These are phyloP conservation scores for Nannizziopsis barbatae DNA, from an alignment of 2,329 filamentous ascomycete genomes.

Conservation along the genomic window DNA sequence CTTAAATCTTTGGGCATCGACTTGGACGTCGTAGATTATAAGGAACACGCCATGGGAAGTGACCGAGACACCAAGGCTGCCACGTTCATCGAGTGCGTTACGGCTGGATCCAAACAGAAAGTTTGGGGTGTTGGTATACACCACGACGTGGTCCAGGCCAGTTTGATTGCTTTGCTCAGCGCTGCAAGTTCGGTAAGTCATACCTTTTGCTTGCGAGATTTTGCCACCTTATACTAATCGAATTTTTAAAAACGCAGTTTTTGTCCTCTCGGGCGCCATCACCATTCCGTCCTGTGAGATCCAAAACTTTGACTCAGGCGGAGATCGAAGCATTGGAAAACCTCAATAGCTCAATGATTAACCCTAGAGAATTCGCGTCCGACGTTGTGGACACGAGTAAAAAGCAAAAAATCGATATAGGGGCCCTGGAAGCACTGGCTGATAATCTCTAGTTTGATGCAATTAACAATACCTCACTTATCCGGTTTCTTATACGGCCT, in stretches of 20 bases:
- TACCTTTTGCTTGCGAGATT: not conserved
- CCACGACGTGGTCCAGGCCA: constrained; percentile 83
- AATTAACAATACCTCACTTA: not conserved
- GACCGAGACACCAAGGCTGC: constrained; percentile 83
- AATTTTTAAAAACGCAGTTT: constrained; percentile 47
- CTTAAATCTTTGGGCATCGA: constrained; percentile 69
- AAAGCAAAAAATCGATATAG: constrained; percentile 18
- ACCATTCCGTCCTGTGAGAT: constrained; percentile 48
- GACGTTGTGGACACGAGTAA: constrained; percentile 20
- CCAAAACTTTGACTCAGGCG: constrained; percentile 39
- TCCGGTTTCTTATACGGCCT: not conserved
- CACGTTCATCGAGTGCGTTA: constrained; percentile 82
- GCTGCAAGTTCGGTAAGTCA: constrained; percentile 71
- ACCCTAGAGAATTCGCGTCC: constrained; percentile 13
- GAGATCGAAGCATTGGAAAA: constrained; percentile 36
- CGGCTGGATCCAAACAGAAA: constrained; percentile 53
- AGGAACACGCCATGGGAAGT: constrained; percentile 81
- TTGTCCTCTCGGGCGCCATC: constrained; percentile 58
- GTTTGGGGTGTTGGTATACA: constrained; percentile 90
- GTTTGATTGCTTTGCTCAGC: constrained; percentile 71
- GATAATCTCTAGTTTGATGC: constrained; percentile 6
- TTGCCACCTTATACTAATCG: not conserved
- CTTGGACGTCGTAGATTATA: constrained; percentile 86
- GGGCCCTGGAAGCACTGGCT: constrained; percentile 14
- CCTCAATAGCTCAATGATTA: constrained; percentile 23